Evolutionary conservation across 2,329 filamentous ascomycete genomes (phyloP).

Genomic region (Paradendryphiella salina): DNA sequence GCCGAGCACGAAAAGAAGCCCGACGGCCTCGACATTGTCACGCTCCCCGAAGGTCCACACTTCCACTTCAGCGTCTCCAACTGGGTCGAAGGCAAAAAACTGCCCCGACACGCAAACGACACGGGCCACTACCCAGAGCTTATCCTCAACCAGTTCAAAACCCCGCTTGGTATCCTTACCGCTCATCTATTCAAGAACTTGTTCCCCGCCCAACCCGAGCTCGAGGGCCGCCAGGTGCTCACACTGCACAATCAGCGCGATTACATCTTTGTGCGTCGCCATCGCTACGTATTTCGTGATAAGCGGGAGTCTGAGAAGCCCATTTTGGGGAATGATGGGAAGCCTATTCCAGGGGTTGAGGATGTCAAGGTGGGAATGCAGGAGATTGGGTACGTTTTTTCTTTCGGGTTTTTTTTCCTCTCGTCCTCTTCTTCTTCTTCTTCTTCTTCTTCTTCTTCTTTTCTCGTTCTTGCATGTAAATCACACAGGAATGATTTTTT

Average conservation of each 20-base stretch:
- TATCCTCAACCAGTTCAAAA: constrained; percentile 92
- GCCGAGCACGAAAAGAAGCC: constrained; percentile 75
- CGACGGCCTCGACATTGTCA: constrained; percentile 78
- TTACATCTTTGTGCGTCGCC: constrained; percentile 89
- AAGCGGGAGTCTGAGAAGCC: constrained; percentile 85
- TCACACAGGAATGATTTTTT: too few species aligned
- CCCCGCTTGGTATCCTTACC: constrained; percentile 83
- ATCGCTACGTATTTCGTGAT: constrained; percentile 91
- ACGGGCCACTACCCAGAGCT: constrained; percentile 91
- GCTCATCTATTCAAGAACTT: constrained; percentile 78
- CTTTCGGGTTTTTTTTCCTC: neutral
- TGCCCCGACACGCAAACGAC: constrained; percentile 84
- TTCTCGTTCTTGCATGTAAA: constrained; percentile 49
- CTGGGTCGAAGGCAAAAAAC: constrained; percentile 83
- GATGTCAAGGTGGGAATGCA: constrained; percentile 84
- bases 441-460: too few species aligned
- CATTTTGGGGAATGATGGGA: constrained; percentile 78
- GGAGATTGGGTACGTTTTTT: constrained; percentile 66
- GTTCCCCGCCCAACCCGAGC: constrained; percentile 79
- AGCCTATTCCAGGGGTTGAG: constrained; percentile 81
- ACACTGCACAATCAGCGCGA: constrained; percentile 95
- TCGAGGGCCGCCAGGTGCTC: constrained; percentile 84
- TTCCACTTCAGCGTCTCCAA: constrained; percentile 91
- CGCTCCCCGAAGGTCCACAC: constrained; percentile 82
- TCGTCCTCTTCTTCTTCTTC: too few species aligned